Evolutionary conservation across 148 eudicot genomes (phyloP), one percentile per base, ranked within the genome.

Genomic region (Nepenthes mirabilis): DNA sequence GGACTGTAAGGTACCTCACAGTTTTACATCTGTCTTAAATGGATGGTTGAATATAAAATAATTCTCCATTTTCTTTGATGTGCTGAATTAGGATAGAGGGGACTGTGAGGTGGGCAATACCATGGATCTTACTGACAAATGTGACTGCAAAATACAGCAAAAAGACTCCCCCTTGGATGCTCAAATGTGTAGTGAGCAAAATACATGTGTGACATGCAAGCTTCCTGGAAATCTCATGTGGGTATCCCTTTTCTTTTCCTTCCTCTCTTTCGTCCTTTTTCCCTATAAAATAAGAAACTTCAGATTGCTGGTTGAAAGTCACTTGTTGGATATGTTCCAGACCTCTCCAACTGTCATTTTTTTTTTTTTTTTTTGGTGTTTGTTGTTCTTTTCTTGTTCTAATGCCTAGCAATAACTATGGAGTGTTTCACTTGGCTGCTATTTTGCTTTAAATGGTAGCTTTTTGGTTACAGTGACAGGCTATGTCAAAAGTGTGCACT

Each of bases 211-310:
- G 53, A 47, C 53, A 45, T 80, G 84, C 84, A 74, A 68, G 62
- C 72, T 43, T 47, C 56, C 67, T 40, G 81, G 79, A 71, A 66
- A 70, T 61, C 81, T 80, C 73, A 59, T 80, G 84, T 80, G 81
- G 77, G 84, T 77, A 74, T 74, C 63, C 65, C 33, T 55, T 37
- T 65, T 61, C 23, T 52, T 36, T 14, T 67, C 36, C 40, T 52
- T 14, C 37, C 33, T 53, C 34, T 57, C 52, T 65, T 0, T 33
- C 4, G 49, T 53, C 64, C 55, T 14, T 9, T 47, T 2, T 14
- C 53, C 32, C 11, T 49, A 9, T 0, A 10, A 4, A 6, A 43
- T 23, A 14, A 40, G 45, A 8, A 40, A 40, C 45, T 14, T n/a
- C 54, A 33, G 47, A 35, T 14, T 57, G 3, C 8, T 43, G 23